These are phyloP conservation scores for Colletotrichum aenigma DNA, from an alignment of 2,329 filamentous ascomycete species.

Conservation along the genomic window DNA sequence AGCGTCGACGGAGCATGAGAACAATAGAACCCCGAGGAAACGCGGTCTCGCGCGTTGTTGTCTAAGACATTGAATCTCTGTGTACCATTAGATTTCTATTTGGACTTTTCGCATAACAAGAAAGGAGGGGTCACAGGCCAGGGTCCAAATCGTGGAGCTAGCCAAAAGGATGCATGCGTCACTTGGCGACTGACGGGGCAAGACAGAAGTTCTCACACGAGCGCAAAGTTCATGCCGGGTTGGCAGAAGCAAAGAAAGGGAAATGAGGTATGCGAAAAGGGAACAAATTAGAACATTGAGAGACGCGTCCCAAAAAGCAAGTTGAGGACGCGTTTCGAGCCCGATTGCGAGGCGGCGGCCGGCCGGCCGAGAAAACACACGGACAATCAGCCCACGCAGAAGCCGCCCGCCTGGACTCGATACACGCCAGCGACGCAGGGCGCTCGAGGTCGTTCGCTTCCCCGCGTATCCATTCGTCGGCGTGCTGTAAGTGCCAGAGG, in stretches of 20 bases:
- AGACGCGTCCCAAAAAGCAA: neutral
- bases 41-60: neutral
- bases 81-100: neutral
- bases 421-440: neutral
- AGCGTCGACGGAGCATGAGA: neutral
- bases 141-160: neutral
- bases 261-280: neutral
- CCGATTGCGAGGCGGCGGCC: neutral
- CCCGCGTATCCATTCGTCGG: conserved; percentile 11
- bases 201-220: neutral
- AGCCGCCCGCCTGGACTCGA: neutral
- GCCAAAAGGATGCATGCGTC: neutral
- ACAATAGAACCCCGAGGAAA: neutral
- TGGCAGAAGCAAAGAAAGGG: neutral
- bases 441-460: neutral
- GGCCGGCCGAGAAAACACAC: neutral
- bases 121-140: neutral
- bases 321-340: neutral
- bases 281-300: neutral
- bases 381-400: conserved; percentile 2
- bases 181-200: neutral
- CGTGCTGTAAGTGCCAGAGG: neutral
- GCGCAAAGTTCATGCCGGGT: neutral
- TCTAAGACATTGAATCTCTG: conserved; percentile 8
- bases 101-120: neutral